Evolutionary conservation across 1,139 yeast species (phyloP).

Genomic region (Kurtzmaniella natalensis): DNA sequence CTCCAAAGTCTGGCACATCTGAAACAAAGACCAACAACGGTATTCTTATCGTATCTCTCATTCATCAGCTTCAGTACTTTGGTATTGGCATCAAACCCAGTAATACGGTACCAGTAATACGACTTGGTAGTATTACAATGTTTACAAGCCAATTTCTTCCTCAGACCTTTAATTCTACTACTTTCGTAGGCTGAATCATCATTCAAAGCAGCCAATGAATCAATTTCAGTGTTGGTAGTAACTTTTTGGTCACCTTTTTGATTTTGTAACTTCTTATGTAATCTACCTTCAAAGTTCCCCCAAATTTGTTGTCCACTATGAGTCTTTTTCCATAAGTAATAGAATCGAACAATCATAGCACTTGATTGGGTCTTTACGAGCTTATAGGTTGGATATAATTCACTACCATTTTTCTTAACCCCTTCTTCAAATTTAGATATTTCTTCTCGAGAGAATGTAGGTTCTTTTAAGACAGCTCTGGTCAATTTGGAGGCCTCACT

Average conservation of each 20-base stretch:
- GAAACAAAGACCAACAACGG: constrained; percentile 60
- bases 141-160: constrained; percentile 51
- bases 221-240: constrained; percentile 16
- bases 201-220: constrained; percentile 53
- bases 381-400: constrained; percentile 67
- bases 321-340: constrained; percentile 90
- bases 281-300: constrained; percentile 78
- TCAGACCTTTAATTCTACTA: constrained; percentile 34
- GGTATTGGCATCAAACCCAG: constrained; percentile 51
- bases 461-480: constrained; percentile 63
- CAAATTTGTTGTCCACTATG: constrained; percentile 69
- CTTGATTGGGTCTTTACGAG: constrained; percentile 66
- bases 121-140: constrained; percentile 57
- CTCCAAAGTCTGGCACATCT: constrained; percentile 93
- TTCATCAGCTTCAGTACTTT: constrained; percentile 15
- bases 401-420: constrained; percentile 72
- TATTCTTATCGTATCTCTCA: constrained; percentile 19
- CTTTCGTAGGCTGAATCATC: constrained; percentile 70
- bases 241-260: constrained; percentile 23
- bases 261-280: constrained; percentile 47
- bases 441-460: constrained; percentile 66
- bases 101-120: constrained; percentile 64
- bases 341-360: constrained; percentile 78
- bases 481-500: constrained; percentile 39
- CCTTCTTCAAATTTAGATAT: constrained; percentile 69